Conservation (phyloP, 257 asterid genomes). For the Ocimum tenuiflorum region DNA sequence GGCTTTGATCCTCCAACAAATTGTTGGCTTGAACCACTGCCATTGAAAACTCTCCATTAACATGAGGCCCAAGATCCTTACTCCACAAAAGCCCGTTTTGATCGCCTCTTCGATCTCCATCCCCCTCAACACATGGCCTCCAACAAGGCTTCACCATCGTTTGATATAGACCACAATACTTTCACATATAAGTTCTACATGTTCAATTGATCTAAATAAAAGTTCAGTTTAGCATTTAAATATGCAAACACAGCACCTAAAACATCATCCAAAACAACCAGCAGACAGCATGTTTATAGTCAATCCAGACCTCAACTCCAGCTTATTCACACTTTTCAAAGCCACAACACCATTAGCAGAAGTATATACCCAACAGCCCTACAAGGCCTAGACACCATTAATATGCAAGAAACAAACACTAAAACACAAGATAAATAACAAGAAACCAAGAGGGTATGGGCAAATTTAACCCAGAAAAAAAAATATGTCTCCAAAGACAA, state of each 20-base stretch:
- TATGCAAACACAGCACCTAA: slow-evolving; percentile 1
- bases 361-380: slow-evolving; percentile 56
- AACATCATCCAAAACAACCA: slow-evolving; percentile 51
- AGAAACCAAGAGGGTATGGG: slow-evolving; percentile 72
- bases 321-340: background rate
- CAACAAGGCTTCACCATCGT: slow-evolving; percentile 83
- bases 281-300: slow-evolving; percentile 1
- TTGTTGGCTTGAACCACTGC: slow-evolving; percentile 81
- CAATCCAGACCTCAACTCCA: too few species aligned
- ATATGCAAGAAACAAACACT: slow-evolving; percentile 26
- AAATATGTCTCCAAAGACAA: slow-evolving; percentile 35
- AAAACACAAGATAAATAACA: slow-evolving; percentile 16
- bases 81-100: slow-evolving; percentile 47
- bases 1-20: slow-evolving; percentile 91
- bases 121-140: slow-evolving; percentile 70
- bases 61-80: slow-evolving; percentile 72
- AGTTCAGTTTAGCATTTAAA: background rate
- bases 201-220: slow-evolving; percentile 15
- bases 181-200: slow-evolving; percentile 27
- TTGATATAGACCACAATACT: slow-evolving; percentile 8
- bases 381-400: slow-evolving; percentile 74
- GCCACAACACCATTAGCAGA: slow-evolving; percentile 41
- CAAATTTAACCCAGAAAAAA: slow-evolving; percentile 30
- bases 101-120: slow-evolving; percentile 30
- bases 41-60: slow-evolving; percentile 83